Percentiles rank a stretch among this genome's conserved stretches.
Evolutionary conservation across 2,329 filamentous ascomycete species (phyloP).

Genomic region (Diaporthe longicolla): DNA sequence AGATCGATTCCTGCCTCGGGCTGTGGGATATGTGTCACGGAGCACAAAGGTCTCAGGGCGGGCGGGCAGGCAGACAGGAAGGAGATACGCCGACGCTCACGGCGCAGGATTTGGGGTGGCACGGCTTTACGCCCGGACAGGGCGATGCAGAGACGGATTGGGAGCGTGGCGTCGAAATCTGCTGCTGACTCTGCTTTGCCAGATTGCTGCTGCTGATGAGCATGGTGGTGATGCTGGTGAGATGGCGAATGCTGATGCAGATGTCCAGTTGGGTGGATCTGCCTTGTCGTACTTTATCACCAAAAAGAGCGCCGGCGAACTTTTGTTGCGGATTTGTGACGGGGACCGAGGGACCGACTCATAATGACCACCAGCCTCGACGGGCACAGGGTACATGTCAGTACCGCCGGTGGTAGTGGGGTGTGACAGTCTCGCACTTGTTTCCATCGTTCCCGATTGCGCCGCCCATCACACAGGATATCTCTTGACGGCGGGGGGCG

Average conservation of each 20-base stretch:
- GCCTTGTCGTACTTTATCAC: constrained; percentile 10
- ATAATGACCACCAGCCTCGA: not conserved
- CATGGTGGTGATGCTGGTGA: not conserved
- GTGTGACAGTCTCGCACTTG: constrained; percentile 32
- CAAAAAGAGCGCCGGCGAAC: not conserved
- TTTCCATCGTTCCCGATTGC: constrained; percentile 37
- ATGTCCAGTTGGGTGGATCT: not conserved
- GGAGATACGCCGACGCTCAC: constrained; percentile 25
- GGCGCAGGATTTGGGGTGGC: constrained; percentile 30
- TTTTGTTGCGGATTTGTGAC: constrained; percentile 26
- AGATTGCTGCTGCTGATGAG: not conserved
- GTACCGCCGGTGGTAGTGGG: not conserved
- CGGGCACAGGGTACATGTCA: not conserved
- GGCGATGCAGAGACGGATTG: constrained; percentile 32
- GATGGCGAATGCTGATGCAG: constrained; percentile 4
- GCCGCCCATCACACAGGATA: constrained; percentile 33
- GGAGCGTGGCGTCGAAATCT: constrained; percentile 21
- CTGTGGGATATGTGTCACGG: constrained; percentile 31
- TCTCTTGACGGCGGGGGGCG: constrained; percentile 7
- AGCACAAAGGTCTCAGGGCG: constrained; percentile 30
- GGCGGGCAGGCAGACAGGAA: constrained; percentile 23
- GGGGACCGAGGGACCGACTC: not conserved
- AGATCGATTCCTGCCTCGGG: constrained; percentile 4
- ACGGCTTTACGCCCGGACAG: constrained; percentile 36
- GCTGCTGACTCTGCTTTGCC: not conserved